Evolutionary conservation across 176 grass and related monocot genomes (phyloP).

Genomic region (Zea luxurians): DNA sequence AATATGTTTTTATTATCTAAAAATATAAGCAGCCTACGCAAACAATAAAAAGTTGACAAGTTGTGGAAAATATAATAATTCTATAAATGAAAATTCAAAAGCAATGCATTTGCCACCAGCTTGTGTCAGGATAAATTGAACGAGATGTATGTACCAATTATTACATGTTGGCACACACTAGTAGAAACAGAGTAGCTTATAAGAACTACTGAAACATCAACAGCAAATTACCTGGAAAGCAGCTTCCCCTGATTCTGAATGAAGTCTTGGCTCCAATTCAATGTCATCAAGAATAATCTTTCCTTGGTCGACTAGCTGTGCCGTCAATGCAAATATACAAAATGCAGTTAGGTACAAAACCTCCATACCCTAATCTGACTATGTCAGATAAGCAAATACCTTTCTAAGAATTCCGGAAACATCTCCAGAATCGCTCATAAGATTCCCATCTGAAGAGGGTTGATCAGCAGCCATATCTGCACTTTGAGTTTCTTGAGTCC

Average conservation of each 20-base stretch:
- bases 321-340: constrained; percentile 32
- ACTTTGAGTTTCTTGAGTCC: constrained; percentile 37
- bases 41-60: not conserved
- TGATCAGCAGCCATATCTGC: constrained; percentile 50
- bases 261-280: constrained; percentile 67
- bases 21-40: not conserved
- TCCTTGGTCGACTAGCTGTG: constrained; percentile 78
- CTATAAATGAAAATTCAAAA: not conserved
- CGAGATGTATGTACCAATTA: constrained; percentile 16
- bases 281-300: constrained; percentile 68
- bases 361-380: constrained; percentile 15
- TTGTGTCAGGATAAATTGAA: not conserved
- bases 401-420: constrained; percentile 66
- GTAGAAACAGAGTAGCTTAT: not conserved
- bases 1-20: not conserved
- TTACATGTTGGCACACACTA: not conserved
- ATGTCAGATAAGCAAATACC: constrained; percentile 47
- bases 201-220: constrained; percentile 4
- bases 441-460: constrained; percentile 36
- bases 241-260: constrained; percentile 68
- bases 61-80: not conserved
- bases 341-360: constrained; percentile 29
- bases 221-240: constrained; percentile 64
- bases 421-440: constrained; percentile 53
- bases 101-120: not conserved